Base-by-base conservation (phyloP, 2,329 filamentous ascomycete species). In the Raffaelea albimanens region DNA sequence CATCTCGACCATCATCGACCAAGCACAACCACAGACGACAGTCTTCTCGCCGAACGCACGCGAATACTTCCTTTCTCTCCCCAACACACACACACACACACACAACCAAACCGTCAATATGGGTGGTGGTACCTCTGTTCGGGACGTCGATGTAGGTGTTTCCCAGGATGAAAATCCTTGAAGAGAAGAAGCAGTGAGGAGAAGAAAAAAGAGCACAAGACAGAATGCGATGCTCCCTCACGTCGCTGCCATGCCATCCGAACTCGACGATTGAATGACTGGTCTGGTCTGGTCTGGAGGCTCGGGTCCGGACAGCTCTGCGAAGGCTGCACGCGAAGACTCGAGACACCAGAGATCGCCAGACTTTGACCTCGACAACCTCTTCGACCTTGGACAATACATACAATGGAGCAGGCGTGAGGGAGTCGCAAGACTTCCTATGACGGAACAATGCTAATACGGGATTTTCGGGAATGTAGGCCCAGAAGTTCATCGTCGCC, bases 401-500 rank as follows among this genome's bases (percentile, higher is more conserved):
- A 46, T 29, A 47, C 47, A 45, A 51, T 29, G 63, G 79, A 82
- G 80, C 79, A 83, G 79, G 80, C 72, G 80, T 69, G 80, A 83
- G 80, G 78, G 79, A 70, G 75, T 82, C 78, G 80, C 67, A 56
- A 82, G 78, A 82, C 73, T 75, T 83, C 79, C 75, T 76, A 78
- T 70, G 78, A 83, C 80, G 80, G 80, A 83, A 82, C 81, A 62
- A 80, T 56, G 80, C 80, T 83, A 78, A 83, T 79, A 16, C 21
- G 20, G 41, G 25, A 64, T 67, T 61, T 60, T 65, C 58, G 52
- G 57, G 52, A 48, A 49, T 67, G 59, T 72, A 86, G 82, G 84
- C 86, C 72, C 85, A 89, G 71, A 87, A 90, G 76, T 93, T 93
- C 79, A 90, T 93, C 75, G 40, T 53, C 62, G 78, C 85, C 67